A percentile compares a stretch with the other conserved stretches of the same genome.
phyloP scores from a whole-genome alignment of 768 basidiomycete genomes.

The Nidularia sp. region DNA sequence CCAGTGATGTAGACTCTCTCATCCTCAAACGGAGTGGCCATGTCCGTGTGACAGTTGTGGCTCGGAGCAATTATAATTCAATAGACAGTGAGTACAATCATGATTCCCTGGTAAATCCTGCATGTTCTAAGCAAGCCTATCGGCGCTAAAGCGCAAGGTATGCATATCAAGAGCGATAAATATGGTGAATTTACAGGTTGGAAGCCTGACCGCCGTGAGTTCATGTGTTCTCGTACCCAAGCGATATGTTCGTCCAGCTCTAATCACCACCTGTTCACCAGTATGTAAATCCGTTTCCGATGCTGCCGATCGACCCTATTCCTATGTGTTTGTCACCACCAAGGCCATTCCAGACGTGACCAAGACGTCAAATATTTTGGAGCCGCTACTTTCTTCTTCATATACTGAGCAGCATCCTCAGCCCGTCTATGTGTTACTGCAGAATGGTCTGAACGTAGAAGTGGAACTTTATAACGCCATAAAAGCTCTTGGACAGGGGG shows the following conservation, averaged over 20 bases:
- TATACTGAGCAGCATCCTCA: constrained; percentile 43
- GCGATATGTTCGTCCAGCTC: too few relatives aligned
- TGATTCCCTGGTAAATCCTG: too few relatives aligned
- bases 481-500: constrained; percentile 29
- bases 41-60: constrained; percentile 68
- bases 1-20: constrained; percentile 51
- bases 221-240: too few relatives aligned
- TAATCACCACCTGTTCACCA: too few relatives aligned
- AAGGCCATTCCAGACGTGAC: constrained; percentile 69
- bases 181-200: constrained; percentile 56
- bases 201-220: constrained; percentile 62
- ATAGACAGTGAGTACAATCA: constrained; percentile 36
- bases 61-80: constrained; percentile 62
- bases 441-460: constrained; percentile 76
- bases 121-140: not conserved
- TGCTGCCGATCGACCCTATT: constrained; percentile 58
- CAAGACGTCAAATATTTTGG: constrained; percentile 52
- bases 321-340: constrained; percentile 63
- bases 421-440: constrained; percentile 58
- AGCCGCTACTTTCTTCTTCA: constrained; percentile 45
- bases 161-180: constrained; percentile 53
- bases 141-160: constrained; percentile 37
- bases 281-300: constrained; percentile 56
- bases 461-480: constrained; percentile 56
- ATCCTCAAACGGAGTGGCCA: constrained; percentile 53